Evolutionary conservation across 352 stramenopile genomes (phyloP).

Genomic region (Pythium graminicola): DNA sequence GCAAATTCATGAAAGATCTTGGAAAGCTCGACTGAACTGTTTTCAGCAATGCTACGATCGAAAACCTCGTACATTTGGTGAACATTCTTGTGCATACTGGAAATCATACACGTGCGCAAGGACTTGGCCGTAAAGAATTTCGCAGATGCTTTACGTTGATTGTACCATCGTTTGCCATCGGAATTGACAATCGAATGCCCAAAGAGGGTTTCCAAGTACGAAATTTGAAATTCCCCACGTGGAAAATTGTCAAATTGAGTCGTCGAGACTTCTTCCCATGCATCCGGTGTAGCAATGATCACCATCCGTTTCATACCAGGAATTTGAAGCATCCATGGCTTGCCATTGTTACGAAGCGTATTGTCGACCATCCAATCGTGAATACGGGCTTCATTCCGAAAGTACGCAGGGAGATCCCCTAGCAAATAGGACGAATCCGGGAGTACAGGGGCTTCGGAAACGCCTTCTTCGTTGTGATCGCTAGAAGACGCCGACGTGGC

Average conservation of each 20-base stretch:
- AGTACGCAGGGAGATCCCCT: constrained; percentile 36
- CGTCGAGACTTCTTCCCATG: constrained; percentile 26
- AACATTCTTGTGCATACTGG: constrained; percentile 17
- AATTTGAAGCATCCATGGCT: constrained; percentile 20
- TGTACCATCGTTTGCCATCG: constrained; percentile 25
- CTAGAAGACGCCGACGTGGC: too few relatives aligned
- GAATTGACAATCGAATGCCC: constrained; percentile 20
- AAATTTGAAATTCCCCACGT: constrained; percentile 18
- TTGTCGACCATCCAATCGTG: constrained; percentile 39
- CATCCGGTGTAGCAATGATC: constrained; percentile 19
- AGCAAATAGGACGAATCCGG: constrained; percentile 22
- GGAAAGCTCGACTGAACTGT: constrained; percentile 9
- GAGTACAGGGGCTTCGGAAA: background rate
- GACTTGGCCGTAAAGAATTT: constrained; percentile 29
- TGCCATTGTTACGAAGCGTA: constrained; percentile 9
- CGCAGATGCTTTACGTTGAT: constrained; percentile 25
- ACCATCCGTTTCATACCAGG: constrained; percentile 12
- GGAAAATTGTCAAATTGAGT: constrained; percentile 30
- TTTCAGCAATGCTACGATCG: background rate
- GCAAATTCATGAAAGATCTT: constrained; percentile 39
- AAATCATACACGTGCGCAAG: constrained; percentile 21
- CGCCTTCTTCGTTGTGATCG: background rate
- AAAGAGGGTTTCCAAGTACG: constrained; percentile 21
- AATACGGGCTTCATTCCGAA: constrained; percentile 25
- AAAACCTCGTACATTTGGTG: constrained; percentile 7